phyloP scores from a whole-genome alignment of 2,329 filamentous ascomycete genomes.

The Colletotrichum cereale region DNA sequence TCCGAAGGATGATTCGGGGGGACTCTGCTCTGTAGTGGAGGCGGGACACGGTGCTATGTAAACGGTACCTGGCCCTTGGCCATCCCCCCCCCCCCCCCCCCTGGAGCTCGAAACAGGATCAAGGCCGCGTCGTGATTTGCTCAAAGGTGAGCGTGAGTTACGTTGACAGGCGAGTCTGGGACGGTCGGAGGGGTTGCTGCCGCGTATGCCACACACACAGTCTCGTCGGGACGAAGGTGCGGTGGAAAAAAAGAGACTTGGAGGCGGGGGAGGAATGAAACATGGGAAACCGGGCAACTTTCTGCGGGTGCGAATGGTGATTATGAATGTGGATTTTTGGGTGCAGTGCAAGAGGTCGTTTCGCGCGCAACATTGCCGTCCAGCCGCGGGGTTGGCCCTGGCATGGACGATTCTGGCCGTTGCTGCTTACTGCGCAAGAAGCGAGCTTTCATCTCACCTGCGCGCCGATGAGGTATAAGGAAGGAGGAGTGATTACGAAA shows the following conservation, averaged over 20 bases:
- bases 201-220: constrained; percentile 23
- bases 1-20: background rate
- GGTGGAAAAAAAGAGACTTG: background rate
- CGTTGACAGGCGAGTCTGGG: constrained; percentile 9
- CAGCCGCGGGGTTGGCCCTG: constrained; percentile 21
- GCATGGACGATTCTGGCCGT: background rate
- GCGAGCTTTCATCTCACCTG: constrained; percentile 17
- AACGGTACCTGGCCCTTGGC: background rate
- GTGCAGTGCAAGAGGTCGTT: background rate
- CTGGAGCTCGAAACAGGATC: background rate
- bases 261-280: background rate
- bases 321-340: background rate
- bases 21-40: background rate
- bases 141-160: background rate
- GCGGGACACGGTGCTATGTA: background rate
- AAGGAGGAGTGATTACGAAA: constrained; percentile 26
- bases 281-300: constrained; percentile 13
- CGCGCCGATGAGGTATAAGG: constrained; percentile 7
- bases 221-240: background rate
- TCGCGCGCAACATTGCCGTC: constrained; percentile 12
- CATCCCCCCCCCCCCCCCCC: too few relatives aligned
- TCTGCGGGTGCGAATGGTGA: background rate
- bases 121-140: background rate
- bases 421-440: constrained; percentile 28
- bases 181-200: constrained; percentile 17